phyloP scores from a whole-genome alignment of 1,284 basidiomycete species.

The Ganoderma boninense region DNA sequence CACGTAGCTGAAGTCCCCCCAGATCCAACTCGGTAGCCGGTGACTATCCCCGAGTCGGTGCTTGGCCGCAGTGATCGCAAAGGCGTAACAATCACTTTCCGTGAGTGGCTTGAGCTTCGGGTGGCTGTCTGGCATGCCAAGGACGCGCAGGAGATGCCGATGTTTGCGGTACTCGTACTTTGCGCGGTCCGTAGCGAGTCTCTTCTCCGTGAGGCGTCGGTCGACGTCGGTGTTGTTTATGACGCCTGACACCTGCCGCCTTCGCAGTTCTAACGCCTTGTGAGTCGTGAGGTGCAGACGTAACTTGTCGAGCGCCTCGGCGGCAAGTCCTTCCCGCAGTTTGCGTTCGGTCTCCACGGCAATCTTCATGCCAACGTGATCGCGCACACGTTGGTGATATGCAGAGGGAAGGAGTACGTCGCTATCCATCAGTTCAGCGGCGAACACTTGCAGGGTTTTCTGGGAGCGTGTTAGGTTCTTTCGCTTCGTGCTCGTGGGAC shows the following conservation, averaged over 20 bases:
- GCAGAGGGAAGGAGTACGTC: background rate
- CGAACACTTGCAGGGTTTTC: background rate
- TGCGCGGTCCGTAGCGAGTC: background rate
- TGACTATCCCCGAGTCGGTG: background rate
- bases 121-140: background rate
- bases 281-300: background rate
- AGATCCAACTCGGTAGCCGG: background rate
- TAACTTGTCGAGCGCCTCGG: background rate
- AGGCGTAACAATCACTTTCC: background rate
- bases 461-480: background rate
- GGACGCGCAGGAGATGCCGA: background rate
- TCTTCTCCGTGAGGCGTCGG: background rate
- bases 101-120: background rate
- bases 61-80: background rate
- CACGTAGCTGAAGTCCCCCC: slow-evolving; percentile 7
- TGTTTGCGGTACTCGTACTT: background rate
- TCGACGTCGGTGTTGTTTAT: background rate
- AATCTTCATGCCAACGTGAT: background rate
- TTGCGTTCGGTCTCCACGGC: background rate
- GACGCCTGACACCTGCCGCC: background rate
- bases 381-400: background rate
- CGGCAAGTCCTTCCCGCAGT: background rate
- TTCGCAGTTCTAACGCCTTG: background rate
- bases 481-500: background rate
- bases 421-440: background rate